Base-by-base conservation (phyloP, 257 asterid genomes). In the Plantago major region DNA sequence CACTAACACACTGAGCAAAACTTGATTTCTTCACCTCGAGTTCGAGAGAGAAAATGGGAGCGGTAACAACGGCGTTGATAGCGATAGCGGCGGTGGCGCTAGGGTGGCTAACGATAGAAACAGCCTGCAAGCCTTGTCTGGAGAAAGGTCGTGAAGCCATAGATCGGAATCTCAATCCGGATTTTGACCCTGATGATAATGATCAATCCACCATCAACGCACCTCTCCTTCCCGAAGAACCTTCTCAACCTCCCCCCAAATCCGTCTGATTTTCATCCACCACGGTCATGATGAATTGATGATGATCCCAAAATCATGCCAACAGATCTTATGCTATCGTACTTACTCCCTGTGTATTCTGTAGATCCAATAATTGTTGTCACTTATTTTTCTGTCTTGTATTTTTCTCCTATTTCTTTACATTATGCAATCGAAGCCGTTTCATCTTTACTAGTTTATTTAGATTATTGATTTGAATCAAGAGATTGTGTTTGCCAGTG, bases 111-210 rank as follows among this genome's bases (percentile, higher is more conserved):
- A 84, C 98, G 42, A 78, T 92, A 1, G 98, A 88, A 70, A 74
- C 86, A 26, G 98, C 97, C 11, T 92, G 98, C 74, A 92, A 92
- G 48, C 95, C 98, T 55, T 88, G 98, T 22, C 98, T 88, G 33
- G 98, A 86, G 18, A 86, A 67, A 56, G 98, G 95, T 11, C 95
- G 98, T 51, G 85, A 86, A 65, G 95, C 93, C 63, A 82, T 92
- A 19, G 95, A 92, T 78, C 95, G 88, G 9, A 84, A 75, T 63
- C 96, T 91, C 68, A 80, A 91, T 76, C 98, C 98, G 0, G 93
- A 86, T 63, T 86, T 86, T 76, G 98, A 88, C 61, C 96, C 96
- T 48, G 98, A 91, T 60, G 96, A 85, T 59, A 70, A 73, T 4
- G 56, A 49, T 18, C 44, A 58, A 11, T 6, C 67, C 73, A 52